Evolutionary conservation across 2,329 filamentous ascomycete species (phyloP), one percentile per base, ranked within the genome.

Genomic region (Macroventuria anomochaeta): DNA sequence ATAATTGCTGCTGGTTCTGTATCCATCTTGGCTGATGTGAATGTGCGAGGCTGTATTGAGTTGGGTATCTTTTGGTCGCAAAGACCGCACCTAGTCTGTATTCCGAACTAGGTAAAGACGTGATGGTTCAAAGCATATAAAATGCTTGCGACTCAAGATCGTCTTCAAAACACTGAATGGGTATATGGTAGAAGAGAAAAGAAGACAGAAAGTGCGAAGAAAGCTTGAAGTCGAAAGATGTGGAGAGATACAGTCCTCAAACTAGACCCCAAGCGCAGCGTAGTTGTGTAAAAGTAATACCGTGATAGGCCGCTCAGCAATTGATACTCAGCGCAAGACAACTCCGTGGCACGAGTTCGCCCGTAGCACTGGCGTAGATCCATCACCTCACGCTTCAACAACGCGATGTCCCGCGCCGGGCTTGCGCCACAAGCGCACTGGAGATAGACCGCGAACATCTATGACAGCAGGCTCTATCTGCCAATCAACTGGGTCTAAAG

Each of bases 1-100:
- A 69, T 31, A n/a, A 72, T 68, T 1, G 68, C 67, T 2, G 55
- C 54, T 34, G 51, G 29, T 36, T 54, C 44, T 26, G 51, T 40
- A 1, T 44, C 44, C 63, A 70, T 70, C 10, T 39, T 50, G 39
- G 28, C 38, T 43, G 28, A 3, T 20, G 15, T 36, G 36, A 15
- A n/a, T 11, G 28, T 32, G 13, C n/a, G 11, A 26, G 13, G 46
- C 42, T 48, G 38, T 25, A 15, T 42, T 20, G 38, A 43, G 53
- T 37, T 28, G 33, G 36, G 33, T 42, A 48, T 41, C 5, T 46
- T n/a, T 3, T 11, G 26, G 15, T 37, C 15, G 13, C 23, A n/a
- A 40, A 12, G 17, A 15, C 25, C 17, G 8, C 7, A n/a, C 25
- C 33, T 29, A 38, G 12, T 8, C 15, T 17, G 7, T 31, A 2